These are phyloP conservation scores for Paracoccidioides brasiliensis DNA, from an alignment of 2,329 filamentous ascomycete genomes.

Conservation along the genomic window DNA sequence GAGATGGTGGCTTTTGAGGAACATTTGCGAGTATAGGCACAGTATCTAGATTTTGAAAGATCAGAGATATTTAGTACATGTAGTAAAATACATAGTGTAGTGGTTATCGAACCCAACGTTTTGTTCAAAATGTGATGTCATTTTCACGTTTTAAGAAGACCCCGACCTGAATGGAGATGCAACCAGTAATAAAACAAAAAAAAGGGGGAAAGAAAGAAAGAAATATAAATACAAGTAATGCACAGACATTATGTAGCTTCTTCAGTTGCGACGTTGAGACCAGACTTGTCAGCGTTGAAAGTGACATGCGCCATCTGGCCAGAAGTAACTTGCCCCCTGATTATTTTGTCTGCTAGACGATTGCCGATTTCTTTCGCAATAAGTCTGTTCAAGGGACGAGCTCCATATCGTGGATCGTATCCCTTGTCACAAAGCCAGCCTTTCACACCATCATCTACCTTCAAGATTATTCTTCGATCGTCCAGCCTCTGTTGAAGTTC, in stretches of 20 bases:
- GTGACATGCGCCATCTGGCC: conserved; percentile 61
- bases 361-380: conserved; percentile 87
- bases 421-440: conserved; percentile 80
- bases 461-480: conserved; percentile 67
- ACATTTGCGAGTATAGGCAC: background rate
- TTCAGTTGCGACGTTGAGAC: conserved; percentile 39
- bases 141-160: background rate
- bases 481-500: conserved; percentile 75
- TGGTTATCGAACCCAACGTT: background rate
- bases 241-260: conserved; percentile 3
- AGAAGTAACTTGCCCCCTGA: conserved; percentile 64
- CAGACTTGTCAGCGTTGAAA: conserved; percentile 49
- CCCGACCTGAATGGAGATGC: background rate
- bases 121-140: background rate
- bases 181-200: background rate
- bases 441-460: conserved; percentile 58
- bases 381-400: conserved; percentile 76
- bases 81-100: background rate
- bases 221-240: background rate
- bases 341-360: conserved; percentile 79
- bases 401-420: conserved; percentile 85
- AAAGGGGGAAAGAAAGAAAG: background rate
- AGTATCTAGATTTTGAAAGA: background rate
- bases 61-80: background rate
- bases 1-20: background rate